A percentile compares a stretch with the other conserved stretches of the same genome.
These are phyloP conservation scores for Chaetomium strumarium DNA, from an alignment of 2,329 filamentous ascomycete species.

Conservation along the genomic window DNA sequence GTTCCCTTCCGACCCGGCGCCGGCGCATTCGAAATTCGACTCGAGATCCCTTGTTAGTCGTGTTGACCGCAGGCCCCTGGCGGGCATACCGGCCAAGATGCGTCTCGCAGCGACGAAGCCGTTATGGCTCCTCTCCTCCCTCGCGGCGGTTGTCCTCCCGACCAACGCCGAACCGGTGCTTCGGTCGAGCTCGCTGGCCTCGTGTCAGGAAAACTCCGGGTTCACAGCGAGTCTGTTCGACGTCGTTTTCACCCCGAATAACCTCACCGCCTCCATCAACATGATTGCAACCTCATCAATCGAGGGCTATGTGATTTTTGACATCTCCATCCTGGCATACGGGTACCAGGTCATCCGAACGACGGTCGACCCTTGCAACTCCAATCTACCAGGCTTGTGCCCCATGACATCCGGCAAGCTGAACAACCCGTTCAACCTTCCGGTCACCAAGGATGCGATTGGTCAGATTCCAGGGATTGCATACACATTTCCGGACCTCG, in stretches of 20 bases:
- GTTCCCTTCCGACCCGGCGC: background rate
- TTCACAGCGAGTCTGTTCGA: constrained; percentile 79
- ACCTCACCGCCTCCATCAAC: constrained; percentile 59
- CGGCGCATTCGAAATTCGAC: background rate
- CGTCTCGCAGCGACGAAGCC: constrained; percentile 38
- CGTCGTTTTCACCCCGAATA: constrained; percentile 62
- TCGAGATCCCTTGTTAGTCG: background rate
- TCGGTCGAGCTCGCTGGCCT: constrained; percentile 74
- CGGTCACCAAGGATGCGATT: constrained; percentile 49
- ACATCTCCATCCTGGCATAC: constrained; percentile 66
- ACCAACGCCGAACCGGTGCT: constrained; percentile 54
- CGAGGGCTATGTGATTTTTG: constrained; percentile 65
- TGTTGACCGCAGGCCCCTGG: background rate
- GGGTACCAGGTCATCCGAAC: constrained; percentile 60
- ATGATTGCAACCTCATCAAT: constrained; percentile 70
- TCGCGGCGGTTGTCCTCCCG: constrained; percentile 40
- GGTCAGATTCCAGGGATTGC: constrained; percentile 67
- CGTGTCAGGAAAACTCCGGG: constrained; percentile 69
- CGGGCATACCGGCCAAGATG: constrained; percentile 34
- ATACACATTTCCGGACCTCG: constrained; percentile 76
- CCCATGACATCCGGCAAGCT: constrained; percentile 69
- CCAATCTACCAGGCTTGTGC: constrained; percentile 62
- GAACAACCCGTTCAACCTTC: constrained; percentile 50
- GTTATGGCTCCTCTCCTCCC: constrained; percentile 40
- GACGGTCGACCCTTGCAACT: constrained; percentile 63